Conservation (phyloP, 352 stramenopile species). For the Phytophthora vignae region DNA sequence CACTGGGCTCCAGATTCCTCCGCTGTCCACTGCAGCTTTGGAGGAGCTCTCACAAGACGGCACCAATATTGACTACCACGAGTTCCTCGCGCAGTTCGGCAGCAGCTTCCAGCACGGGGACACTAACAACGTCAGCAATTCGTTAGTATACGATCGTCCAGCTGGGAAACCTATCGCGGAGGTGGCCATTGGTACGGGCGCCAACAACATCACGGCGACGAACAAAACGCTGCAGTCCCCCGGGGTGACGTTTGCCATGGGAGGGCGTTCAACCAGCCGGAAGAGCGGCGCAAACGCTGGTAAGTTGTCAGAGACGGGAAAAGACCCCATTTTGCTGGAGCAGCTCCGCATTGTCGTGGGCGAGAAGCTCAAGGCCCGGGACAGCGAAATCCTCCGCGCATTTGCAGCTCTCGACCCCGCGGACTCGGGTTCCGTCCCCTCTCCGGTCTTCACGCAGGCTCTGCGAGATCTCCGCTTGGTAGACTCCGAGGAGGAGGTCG, state of each 20-base stretch:
- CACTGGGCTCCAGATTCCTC: slow-evolving; percentile 52
- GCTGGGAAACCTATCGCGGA: slow-evolving; percentile 26
- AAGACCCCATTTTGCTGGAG: slow-evolving; percentile 56
- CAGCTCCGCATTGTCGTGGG: slow-evolving; percentile 70
- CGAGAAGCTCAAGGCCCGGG: slow-evolving; percentile 51
- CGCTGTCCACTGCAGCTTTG: slow-evolving; percentile 37
- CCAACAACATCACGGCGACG: slow-evolving; percentile 16
- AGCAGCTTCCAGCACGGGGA: slow-evolving; percentile 71
- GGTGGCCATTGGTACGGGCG: slow-evolving; percentile 21
- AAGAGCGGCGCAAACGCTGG: slow-evolving; percentile 25
- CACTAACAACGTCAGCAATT: slow-evolving; percentile 71
- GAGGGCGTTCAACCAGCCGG: slow-evolving; percentile 13
- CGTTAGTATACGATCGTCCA: slow-evolving; percentile 53
- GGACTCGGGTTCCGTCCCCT: slow-evolving; percentile 54
- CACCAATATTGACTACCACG: slow-evolving; percentile 64
- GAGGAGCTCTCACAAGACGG: slow-evolving; percentile 36
- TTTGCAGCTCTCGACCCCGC: slow-evolving; percentile 57
- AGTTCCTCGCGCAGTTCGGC: slow-evolving; percentile 73
- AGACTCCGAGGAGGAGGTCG: slow-evolving; percentile 47
- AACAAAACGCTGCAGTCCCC: slow-evolving; percentile 67
- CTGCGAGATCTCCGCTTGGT: slow-evolving; percentile 60
- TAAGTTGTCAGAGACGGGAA: slow-evolving; percentile 9
- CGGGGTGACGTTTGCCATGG: slow-evolving; percentile 48
- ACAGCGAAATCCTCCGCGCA: slow-evolving; percentile 55
- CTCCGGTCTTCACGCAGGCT: slow-evolving; percentile 56